Conservation (phyloP, 2,329 filamentous ascomycete genomes). For the Eurotiales sp. region DNA sequence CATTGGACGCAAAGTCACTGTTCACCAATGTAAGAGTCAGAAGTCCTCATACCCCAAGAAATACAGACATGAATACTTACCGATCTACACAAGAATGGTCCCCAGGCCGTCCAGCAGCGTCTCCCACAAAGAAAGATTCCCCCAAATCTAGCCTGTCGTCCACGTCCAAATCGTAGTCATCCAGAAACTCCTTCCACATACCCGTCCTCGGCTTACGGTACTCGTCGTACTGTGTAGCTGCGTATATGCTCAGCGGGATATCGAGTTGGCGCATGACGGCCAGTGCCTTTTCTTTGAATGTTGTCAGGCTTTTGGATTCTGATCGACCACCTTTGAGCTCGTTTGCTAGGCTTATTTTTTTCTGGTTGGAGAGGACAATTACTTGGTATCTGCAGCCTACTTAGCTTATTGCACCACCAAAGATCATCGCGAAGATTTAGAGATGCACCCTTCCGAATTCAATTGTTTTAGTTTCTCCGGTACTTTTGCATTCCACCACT, state of each 20-base stretch:
- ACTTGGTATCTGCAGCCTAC: conserved; percentile 61
- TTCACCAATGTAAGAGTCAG: conserved; percentile 13
- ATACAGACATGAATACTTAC: conserved; percentile 31
- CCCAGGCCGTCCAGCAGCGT: conserved; percentile 62
- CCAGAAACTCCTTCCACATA: conserved; percentile 74
- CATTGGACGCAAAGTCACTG: conserved; percentile 80
- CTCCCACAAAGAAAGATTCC: conserved; percentile 80
- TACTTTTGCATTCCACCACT: conserved; percentile 81
- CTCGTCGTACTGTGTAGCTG: conserved; percentile 75
- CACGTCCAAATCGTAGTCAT: conserved; percentile 58
- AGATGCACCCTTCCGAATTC: conserved; percentile 62
- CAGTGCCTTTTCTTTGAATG: conserved; percentile 79
- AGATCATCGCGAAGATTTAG: conserved; percentile 15
- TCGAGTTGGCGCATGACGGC: conserved; percentile 64
- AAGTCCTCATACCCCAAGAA: too few species aligned
- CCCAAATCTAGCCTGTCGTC: conserved; percentile 61
- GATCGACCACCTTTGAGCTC: conserved; percentile 67
- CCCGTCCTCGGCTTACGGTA: conserved; percentile 83
- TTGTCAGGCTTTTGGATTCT: conserved; percentile 63
- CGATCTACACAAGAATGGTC: conserved; percentile 61
- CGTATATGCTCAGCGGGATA: conserved; percentile 76
- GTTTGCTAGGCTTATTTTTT: conserved; percentile 69
- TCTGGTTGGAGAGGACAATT: conserved; percentile 85
- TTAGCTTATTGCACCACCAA: neutral
- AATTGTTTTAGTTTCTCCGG: conserved; percentile 65